phyloP scores from a whole-genome alignment of 2,329 filamentous ascomycete species.

The Sporothrix inflata region DNA sequence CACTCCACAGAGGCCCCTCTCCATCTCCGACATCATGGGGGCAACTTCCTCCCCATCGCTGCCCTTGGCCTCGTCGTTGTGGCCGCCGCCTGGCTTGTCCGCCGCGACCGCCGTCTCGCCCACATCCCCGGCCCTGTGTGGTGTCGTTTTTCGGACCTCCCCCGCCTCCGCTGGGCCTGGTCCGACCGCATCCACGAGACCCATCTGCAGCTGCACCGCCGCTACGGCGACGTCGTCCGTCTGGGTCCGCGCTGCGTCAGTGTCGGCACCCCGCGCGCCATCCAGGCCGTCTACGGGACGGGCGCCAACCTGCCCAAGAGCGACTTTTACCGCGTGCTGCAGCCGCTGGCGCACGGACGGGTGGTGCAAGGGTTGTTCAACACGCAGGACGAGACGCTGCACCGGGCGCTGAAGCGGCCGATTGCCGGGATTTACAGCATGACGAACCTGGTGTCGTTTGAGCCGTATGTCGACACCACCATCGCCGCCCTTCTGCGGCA shows the following conservation, averaged over 20 bases:
- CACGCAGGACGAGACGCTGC: slow-evolving; percentile 23
- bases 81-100: not conserved
- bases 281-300: slow-evolving; percentile 23
- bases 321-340: slow-evolving; percentile 25
- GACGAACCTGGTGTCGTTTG: slow-evolving; percentile 29
- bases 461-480: slow-evolving; percentile 25
- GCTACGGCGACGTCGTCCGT: slow-evolving; percentile 23
- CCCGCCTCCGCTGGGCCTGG: slow-evolving; percentile 25
- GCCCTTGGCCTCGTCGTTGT: not conserved
- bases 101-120: slow-evolving; percentile 14
- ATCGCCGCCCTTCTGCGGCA: slow-evolving; percentile 39
- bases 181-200: slow-evolving; percentile 21
- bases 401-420: slow-evolving; percentile 25
- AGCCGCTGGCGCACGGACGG: slow-evolving; percentile 25
- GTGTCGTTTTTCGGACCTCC: slow-evolving; percentile 9
- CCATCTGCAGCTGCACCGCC: slow-evolving; percentile 21
- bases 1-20: not conserved
- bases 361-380: slow-evolving; percentile 29
- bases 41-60: not conserved
- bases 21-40: not conserved
- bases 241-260: slow-evolving; percentile 23
- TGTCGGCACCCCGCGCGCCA: slow-evolving; percentile 19
- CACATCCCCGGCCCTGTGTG: slow-evolving; percentile 25
- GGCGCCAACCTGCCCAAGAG: slow-evolving; percentile 23
- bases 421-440: slow-evolving; percentile 29